Base-by-base conservation (phyloP, 371 early-diverging fungal genomes). In the Actinomortierella wolfii region DNA sequence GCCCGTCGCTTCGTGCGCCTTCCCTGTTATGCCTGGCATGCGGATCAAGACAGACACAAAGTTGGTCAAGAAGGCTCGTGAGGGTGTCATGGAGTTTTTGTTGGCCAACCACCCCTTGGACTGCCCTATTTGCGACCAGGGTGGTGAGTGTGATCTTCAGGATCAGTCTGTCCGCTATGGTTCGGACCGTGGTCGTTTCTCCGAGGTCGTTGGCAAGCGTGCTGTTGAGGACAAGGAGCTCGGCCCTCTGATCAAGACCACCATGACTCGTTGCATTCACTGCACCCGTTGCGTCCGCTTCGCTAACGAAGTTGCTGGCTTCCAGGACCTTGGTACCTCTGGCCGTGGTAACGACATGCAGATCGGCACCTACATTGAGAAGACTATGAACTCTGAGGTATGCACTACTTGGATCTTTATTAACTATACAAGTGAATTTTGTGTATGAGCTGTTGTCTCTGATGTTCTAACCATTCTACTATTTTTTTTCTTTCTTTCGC, bases 271-370 rank as follows among this genome's bases (percentile, higher is more conserved):
- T 62, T 98, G 98, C 85, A 98, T 98, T 80, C 98, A 98, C 76
- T 98, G 98, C 89, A 98, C 98, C 23, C 92, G 98, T 64, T 98
- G 98, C 75, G 98, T 98, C 58, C 92, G 98, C 66, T 98, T 98
- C 59, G 92, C 97, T 47, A 98, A 96, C 82, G 98, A 98, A 80
- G 91, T 98, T 44, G 98, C 97, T 48, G 98, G 98, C 46, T 94
- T 92, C 45, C 88, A 86, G 62, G 98, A 97, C 76, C 87, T 98
- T 47, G 98, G 98, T 62, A 96, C 98, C 17, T 87, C 91, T 47
- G 97, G 98, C 34, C 84, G 98, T 54, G 97, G 98, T 75, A 96
- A 96, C 79, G 95, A 96, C 68, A 94, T 97, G 92, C 96, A 98
- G 83, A 97, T 97, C 69, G 94, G 96, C 68, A 97, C 96, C 15